Base-by-base conservation (phyloP, 2,329 filamentous ascomycete species). In the Colletotrichum sp. region DNA sequence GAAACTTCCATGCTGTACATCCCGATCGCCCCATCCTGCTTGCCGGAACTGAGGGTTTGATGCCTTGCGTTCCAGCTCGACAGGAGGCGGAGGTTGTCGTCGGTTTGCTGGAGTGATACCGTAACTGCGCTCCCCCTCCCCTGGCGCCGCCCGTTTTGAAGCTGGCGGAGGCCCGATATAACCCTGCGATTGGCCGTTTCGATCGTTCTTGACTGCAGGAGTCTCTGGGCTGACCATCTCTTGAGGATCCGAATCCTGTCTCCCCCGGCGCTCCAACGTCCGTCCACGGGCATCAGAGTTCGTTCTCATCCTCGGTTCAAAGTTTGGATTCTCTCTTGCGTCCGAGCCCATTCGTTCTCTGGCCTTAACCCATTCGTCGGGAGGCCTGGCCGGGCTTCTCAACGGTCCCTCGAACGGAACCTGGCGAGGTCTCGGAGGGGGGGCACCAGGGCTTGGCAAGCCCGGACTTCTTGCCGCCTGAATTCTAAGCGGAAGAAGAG, bases 71-170 rank as follows among this genome's bases (percentile, higher is more conserved):
- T 77, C 71, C 11, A 77, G 52, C 15, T 74, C 30, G 8, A 75
- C 71, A 3, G 61, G 71, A 7, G 77, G 77, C 11, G 77, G 77
- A 25, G 77, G 69, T 16, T 63, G 66, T 13, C 76, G 72, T 32
- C 77, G 76, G 32, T 77, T 77, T 19, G 69, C 69, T 8, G 77
- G 72, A n/a, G 76, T 76, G 13, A 78, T 67, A 15, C 77, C 77
- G 29, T 77, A 77, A 34, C 15, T 75, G 66, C 75, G 77, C 22
- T 78, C 74, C 9, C 75, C 77, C 27, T 77, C 71, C 3, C 75
- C 75, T 19, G 75, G 75, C 5, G 75, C 61, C 25, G 44, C 52
- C n/a, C 71, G 36, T 55, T 52, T 55, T 16, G 64, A 57, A 32
- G 52, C 16, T 4, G 71, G 75, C 15, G 71, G 75, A 39, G 71